Percentiles rank a stretch among this genome's conserved stretches.
Conservation (phyloP, 306 rosid species). For the Prunus campanulata region DNA sequence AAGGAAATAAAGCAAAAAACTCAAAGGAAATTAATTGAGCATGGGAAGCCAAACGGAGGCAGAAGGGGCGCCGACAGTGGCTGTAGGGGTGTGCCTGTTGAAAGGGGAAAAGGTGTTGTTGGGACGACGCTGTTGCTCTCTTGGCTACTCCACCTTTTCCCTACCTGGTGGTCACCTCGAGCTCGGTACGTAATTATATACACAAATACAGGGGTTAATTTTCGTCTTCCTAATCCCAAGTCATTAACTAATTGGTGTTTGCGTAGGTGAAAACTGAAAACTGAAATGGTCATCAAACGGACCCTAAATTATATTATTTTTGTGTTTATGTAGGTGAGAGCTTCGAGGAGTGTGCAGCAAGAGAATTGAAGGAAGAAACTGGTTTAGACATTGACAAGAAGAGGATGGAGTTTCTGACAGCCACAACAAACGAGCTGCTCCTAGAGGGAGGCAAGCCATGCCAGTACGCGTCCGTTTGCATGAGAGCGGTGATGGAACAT, state of each 20-base stretch:
- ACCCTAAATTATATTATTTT: too few relatives aligned
- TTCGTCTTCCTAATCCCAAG: too few relatives aligned
- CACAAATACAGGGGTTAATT: too few relatives aligned
- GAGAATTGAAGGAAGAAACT: constrained; percentile 75
- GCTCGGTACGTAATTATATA: constrained; percentile 10
- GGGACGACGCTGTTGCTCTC: constrained; percentile 19
- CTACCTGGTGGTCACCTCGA: constrained; percentile 37
- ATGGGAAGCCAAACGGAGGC: not conserved
- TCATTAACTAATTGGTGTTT: too few relatives aligned
- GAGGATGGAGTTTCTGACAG: constrained; percentile 34
- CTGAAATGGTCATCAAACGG: too few relatives aligned
- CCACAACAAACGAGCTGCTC: constrained; percentile 45
- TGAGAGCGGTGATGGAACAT: constrained; percentile 41
- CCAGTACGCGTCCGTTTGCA: constrained; percentile 51
- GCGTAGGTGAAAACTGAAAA: too few relatives aligned
- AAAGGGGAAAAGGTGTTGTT: constrained; percentile 12
- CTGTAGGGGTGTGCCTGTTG: constrained; percentile 19
- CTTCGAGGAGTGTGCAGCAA: constrained; percentile 65
- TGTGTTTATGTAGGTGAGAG: constrained; percentile 48
- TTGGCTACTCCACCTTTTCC: constrained; percentile 25
- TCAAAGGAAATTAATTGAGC: not conserved
- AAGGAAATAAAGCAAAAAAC: not conserved
- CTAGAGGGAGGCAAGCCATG: constrained; percentile 35
- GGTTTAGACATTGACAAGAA: constrained; percentile 37
- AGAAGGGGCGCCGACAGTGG: constrained; percentile 15